Evolutionary conservation across 1,139 yeast genomes (phyloP), one percentile per base, ranked within the genome.

Genomic region (Candida glucosophila): DNA sequence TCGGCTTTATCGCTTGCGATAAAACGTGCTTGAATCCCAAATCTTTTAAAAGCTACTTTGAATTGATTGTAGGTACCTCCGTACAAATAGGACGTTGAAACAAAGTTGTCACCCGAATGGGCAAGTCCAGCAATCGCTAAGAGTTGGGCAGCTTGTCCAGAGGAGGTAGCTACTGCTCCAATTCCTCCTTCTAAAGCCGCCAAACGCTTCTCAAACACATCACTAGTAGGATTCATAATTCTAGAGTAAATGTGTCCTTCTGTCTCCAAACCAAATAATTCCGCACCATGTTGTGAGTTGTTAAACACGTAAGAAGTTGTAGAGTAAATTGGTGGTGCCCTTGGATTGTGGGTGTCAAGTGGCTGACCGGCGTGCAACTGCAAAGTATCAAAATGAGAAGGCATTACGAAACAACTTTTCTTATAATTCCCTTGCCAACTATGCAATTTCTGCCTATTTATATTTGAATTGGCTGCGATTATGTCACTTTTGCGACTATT

Each of bases 41-140:
- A 63, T 50, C 93, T 73, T 58, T 81, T 80, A 65, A 88, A 81
- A 13, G 92, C 79, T 39, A 83, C 93, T 57, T 85, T 86, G 65
- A 90, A 82, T 54, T 88, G 95, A 55, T 88, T 88, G 61, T 79
- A 86, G 36, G 96, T 86, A 46, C 98, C 98, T 38, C 98, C 98
- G 52, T 90, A 90, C 39, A 90, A 67, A 63, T 54, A 83, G n/a
- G 94, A 73, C 18, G 95, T 77, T 20, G 95, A 74, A 31, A 90
- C 71, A 41, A 90, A 71, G 58, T 90, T 90, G 52, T 85, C 95
- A 40, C 97, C 97, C 28, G 73, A 55, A 43, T 80, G 86, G 21
- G 95, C 94, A 43, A 86, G 68, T 32, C 86, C 86, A 22, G 83
- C 67, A 47, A 86, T 65, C 18, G 96, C 94, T 34, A 82, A 52